Base-by-base conservation (phyloP, 768 basidiomycete genomes). In the Naganishia onofrii region DNA sequence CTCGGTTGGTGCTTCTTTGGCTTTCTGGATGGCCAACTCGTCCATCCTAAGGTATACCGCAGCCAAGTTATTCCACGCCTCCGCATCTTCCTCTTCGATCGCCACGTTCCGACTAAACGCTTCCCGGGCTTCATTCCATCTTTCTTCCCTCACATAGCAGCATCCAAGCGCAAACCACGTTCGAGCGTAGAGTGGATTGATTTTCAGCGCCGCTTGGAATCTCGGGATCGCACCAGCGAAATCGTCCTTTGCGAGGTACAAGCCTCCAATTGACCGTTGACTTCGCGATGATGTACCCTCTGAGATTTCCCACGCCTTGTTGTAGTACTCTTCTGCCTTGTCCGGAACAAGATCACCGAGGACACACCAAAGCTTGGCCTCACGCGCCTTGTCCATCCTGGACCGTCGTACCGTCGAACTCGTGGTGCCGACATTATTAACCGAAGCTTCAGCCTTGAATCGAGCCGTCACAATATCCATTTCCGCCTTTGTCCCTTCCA, bases 141-240 rank as follows among this genome's bases (percentile, higher is more conserved):
- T 83, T 81, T 96, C 91, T 70, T 84, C 76, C n/a, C 90, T 85
- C 80, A 94, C 87, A 72, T 85, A 88, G 3, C 93, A 88, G 74
- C 95, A 97, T 0, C 96, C 96, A n/a, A 99, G 86, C 44, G 94
- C 86, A 82, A 97, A 99, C 96, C 96, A 98, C 26, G 91, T 88
- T 7, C 91, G 86, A n/a, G 86, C 83, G 67, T 89, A 84, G 57
- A 97, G 83, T 3, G 96, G 95, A 76, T 97, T 93, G 76, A 99
- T 97, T 34, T 84, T 84, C 0, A 93, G 88, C 1, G 93, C 93
- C 48, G 83, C 85, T 70, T 86, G 84, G 66, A 98, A 82, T 77
- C 87, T 91, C 13, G 78, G 76, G 28, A 89, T 85, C 0, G 92
- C 87, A 69, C 87, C 83, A 13, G 78, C 73, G 76, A 85, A 96